A percentile compares a stretch with the other conserved stretches of the same genome.
Evolutionary conservation across 306 rosid species (phyloP).

Genomic region (Crotalaria pallida): DNA sequence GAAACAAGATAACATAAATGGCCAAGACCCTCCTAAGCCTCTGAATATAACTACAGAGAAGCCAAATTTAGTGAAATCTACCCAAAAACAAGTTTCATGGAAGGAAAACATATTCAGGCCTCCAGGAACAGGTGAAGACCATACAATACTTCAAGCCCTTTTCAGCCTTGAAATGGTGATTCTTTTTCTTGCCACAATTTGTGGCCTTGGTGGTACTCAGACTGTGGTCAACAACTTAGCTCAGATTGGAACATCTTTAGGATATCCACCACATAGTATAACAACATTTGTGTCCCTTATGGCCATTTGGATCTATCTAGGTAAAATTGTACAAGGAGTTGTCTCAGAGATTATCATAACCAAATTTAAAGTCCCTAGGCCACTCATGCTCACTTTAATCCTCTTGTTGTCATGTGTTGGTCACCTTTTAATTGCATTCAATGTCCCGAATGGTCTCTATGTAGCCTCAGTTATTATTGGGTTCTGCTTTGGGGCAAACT

Average conservation of each 20-base stretch:
- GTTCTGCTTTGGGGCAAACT: constrained; percentile 70
- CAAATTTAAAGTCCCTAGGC: constrained; percentile 40
- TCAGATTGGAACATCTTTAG: constrained; percentile 51
- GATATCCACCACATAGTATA: constrained; percentile 36
- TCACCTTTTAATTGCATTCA: constrained; percentile 46
- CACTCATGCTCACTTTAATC: constrained; percentile 38
- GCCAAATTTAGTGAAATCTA: neutral
- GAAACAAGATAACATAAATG: neutral
- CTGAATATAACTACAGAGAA: constrained; percentile 16
- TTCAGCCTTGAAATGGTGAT: constrained; percentile 55
- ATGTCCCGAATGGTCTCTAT: constrained; percentile 46
- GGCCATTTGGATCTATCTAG: constrained; percentile 53
- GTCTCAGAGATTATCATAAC: constrained; percentile 34
- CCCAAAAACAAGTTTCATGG: constrained; percentile 5
- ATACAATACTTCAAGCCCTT: constrained; percentile 56
- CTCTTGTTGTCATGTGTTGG: constrained; percentile 39
- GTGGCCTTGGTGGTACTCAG: constrained; percentile 52
- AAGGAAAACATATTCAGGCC: constrained; percentile 29
- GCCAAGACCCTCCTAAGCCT: constrained; percentile 9
- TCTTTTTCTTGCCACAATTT: constrained; percentile 43
- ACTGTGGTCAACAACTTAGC: constrained; percentile 51
- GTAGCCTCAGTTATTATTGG: constrained; percentile 62
- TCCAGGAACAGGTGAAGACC: constrained; percentile 51
- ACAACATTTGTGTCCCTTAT: constrained; percentile 51
- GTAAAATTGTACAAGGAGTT: constrained; percentile 38